phyloP scores from a whole-genome alignment of 139 green algal species.

The Micromonas pusilla region DNA sequence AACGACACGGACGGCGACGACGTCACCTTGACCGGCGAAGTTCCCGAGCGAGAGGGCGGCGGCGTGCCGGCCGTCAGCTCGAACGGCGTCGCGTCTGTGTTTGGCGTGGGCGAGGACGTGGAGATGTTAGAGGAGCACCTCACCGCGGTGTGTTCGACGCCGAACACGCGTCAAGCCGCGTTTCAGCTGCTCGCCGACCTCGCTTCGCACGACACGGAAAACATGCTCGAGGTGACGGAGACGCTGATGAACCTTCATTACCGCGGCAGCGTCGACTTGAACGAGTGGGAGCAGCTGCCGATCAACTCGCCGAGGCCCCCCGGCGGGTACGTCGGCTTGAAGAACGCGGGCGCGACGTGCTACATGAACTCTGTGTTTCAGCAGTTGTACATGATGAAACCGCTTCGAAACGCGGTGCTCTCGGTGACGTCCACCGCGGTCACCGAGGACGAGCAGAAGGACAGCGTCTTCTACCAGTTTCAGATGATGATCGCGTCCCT shows the following conservation, averaged over 20 bases:
- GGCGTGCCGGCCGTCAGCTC: background rate
- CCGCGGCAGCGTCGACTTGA: background rate
- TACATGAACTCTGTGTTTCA: slow-evolving; percentile 99
- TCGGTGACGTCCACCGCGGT: slow-evolving; percentile 79
- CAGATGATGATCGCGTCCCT: slow-evolving; percentile 42
- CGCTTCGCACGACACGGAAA: background rate
- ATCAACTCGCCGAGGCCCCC: background rate
- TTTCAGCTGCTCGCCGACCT: background rate
- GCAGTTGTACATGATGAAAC: slow-evolving; percentile 87
- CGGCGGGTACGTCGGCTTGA: slow-evolving; percentile 80
- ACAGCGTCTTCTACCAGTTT: slow-evolving; percentile 91
- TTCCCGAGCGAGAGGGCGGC: background rate
- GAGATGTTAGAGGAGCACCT: background rate
- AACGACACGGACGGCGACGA: background rate
- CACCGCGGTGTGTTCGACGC: background rate
- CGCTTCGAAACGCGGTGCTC: slow-evolving; percentile 91
- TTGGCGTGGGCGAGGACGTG: background rate
- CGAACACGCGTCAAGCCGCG: background rate
- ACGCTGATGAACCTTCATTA: slow-evolving; percentile 13
- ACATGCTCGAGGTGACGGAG: slow-evolving; percentile 2
- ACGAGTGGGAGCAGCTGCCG: slow-evolving; percentile 2
- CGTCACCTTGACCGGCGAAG: background rate
- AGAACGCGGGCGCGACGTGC: slow-evolving; percentile 97
- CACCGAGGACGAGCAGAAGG: slow-evolving; percentile 44
- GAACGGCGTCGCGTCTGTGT: background rate